Conservation (phyloP, 1,139 yeast species). For the Lodderomyces pseudojiufengensis region DNA sequence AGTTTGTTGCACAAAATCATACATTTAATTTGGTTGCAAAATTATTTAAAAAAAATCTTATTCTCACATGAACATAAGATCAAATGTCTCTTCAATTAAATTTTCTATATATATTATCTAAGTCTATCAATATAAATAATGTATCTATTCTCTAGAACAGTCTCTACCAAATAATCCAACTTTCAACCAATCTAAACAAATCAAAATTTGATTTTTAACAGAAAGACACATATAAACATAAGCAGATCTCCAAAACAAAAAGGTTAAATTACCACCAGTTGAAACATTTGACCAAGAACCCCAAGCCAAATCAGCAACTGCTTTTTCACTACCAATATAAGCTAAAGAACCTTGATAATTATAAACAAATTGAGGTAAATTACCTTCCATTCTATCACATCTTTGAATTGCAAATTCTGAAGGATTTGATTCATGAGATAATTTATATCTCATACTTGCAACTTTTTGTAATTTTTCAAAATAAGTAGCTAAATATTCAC, state of each 20-base stretch:
- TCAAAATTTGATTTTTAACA: slow-evolving; percentile 79
- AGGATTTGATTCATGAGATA: slow-evolving; percentile 27
- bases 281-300: slow-evolving; percentile 80
- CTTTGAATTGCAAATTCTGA: slow-evolving; percentile 36
- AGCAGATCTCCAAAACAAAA: slow-evolving; percentile 90
- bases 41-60: no score
- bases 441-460: slow-evolving; percentile 50
- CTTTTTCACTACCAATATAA: slow-evolving; percentile 83
- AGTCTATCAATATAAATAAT: not conserved
- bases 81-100: no score
- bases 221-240: slow-evolving; percentile 89
- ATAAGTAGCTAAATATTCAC: slow-evolving; percentile 69
- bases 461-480: slow-evolving; percentile 68
- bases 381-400: slow-evolving; percentile 36
- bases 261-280: slow-evolving; percentile 81
- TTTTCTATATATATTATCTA: no score
- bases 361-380: slow-evolving; percentile 57
- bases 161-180: slow-evolving; percentile 87
- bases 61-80: no score
- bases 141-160: slow-evolving; percentile 50
- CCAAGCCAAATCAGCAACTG: slow-evolving; percentile 87
- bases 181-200: slow-evolving; percentile 83
- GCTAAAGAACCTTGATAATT: slow-evolving; percentile 71
- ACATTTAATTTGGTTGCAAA: no score
- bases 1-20: no score